Evolutionary conservation across 2,329 filamentous ascomycete species (phyloP).

Genomic region (Alternaria tenuissima): DNA sequence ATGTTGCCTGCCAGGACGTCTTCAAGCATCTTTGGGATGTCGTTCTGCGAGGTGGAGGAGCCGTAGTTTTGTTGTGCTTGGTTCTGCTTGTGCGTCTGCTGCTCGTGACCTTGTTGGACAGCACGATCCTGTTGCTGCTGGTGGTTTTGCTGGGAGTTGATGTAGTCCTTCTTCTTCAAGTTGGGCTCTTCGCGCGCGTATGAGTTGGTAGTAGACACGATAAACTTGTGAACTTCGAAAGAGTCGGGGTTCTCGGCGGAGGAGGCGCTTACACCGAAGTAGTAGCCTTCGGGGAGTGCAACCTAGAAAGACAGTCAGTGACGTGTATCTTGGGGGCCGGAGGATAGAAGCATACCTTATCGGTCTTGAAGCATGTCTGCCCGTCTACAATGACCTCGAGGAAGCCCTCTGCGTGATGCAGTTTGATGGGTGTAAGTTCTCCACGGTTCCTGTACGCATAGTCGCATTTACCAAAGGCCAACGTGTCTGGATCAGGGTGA

Average conservation of each 20-base stretch:
- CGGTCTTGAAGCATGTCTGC: constrained; percentile 80
- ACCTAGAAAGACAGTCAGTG: constrained; percentile 59
- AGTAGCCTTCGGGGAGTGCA: constrained; percentile 79
- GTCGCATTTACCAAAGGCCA: constrained; percentile 93
- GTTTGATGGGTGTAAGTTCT: constrained; percentile 78
- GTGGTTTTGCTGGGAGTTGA: constrained; percentile 42
- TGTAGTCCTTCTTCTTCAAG: constrained; percentile 30
- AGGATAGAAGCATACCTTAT: constrained; percentile 58
- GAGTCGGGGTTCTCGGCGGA: constrained; percentile 93
- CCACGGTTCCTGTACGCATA: constrained; percentile 93
- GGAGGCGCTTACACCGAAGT: constrained; percentile 85
- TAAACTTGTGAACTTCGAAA: constrained; percentile 90
- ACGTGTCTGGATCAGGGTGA: constrained; percentile 78
- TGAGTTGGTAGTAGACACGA: constrained; percentile 66
- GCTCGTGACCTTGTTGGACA: constrained; percentile 41
- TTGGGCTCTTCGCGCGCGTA: constrained; percentile 46
- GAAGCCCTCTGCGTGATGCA: constrained; percentile 70
- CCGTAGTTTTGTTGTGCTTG: constrained; percentile 36
- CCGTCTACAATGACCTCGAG: constrained; percentile 86
- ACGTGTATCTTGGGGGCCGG: not conserved
- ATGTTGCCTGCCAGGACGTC: constrained; percentile 56
- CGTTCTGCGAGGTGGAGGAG: constrained; percentile 22
- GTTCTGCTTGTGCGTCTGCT: constrained; percentile 29
- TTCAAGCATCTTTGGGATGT: constrained; percentile 51
- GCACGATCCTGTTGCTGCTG: constrained; percentile 32